A percentile compares a stretch with the other conserved stretches of the same genome.
phyloP scores from a whole-genome alignment of 345 rosid genomes.

The Arabidopsis suecica region DNA sequence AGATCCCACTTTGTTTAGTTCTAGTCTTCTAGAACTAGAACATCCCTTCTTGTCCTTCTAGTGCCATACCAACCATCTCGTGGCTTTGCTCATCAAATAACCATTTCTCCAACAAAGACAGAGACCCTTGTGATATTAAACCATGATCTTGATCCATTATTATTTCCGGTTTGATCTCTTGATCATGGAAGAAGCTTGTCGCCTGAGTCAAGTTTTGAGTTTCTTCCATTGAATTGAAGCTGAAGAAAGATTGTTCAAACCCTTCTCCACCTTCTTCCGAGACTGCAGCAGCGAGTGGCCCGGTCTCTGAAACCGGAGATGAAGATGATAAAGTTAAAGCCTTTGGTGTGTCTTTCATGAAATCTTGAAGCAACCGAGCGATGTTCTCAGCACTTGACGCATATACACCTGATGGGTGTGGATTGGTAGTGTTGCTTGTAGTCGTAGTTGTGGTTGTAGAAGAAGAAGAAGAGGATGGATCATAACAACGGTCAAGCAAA shows the following conservation, averaged over 20 bases:
- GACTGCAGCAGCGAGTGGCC: slow-evolving; percentile 19
- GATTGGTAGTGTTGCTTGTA: slow-evolving; percentile 37
- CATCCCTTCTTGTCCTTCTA: slow-evolving; percentile 49
- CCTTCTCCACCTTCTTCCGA: slow-evolving; percentile 40
- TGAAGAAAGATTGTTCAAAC: slow-evolving; percentile 49
- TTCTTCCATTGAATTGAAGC: slow-evolving; percentile 55
- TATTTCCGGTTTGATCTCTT: slow-evolving; percentile 53
- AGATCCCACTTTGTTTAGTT: slow-evolving; percentile 10
- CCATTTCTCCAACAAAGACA: slow-evolving; percentile 75
- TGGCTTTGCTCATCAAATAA: slow-evolving; percentile 60
- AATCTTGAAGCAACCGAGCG: slow-evolving; percentile 65
- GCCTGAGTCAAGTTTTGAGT: slow-evolving; percentile 49
- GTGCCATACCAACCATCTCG: slow-evolving; percentile 51
- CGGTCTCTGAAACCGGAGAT: slow-evolving; percentile 42
- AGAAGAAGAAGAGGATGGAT: slow-evolving; percentile 46
- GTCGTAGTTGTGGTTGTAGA: slow-evolving; percentile 42
- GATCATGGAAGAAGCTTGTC: slow-evolving; percentile 52
- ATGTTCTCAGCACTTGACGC: slow-evolving; percentile 80
- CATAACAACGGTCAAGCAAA: slow-evolving; percentile 35
- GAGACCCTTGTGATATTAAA: slow-evolving; percentile 51
- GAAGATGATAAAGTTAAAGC: slow-evolving; percentile 29
- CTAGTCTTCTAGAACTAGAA: slow-evolving; percentile 40
- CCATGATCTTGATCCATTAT: slow-evolving; percentile 42
- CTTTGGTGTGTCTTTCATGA: slow-evolving; percentile 62
- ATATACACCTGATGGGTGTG: slow-evolving; percentile 48